Evolutionary conservation across 2,329 filamentous ascomycete species (phyloP).

Genomic region (Endocalyx cinctus): DNA sequence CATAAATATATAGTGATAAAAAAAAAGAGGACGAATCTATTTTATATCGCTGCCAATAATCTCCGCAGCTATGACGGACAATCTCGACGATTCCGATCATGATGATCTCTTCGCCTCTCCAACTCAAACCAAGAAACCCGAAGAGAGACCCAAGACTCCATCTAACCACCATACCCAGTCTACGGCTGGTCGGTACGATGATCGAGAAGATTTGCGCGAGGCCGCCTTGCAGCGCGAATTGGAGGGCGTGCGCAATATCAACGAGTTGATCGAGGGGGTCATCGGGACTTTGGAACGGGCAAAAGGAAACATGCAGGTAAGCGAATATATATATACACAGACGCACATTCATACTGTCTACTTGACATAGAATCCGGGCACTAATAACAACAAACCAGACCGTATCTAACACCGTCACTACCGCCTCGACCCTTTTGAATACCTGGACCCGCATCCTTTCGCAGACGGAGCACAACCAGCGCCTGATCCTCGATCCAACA

Average conservation of each 20-base stretch:
- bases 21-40: too few species aligned
- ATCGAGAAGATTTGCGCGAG: constrained; percentile 63
- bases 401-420: constrained; percentile 78
- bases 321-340: constrained; percentile 15
- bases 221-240: constrained; percentile 73
- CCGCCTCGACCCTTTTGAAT: constrained; percentile 83
- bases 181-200: constrained; percentile 30
- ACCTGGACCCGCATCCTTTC: constrained; percentile 95
- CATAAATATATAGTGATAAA: too few species aligned
- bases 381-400: constrained; percentile 45
- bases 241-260: constrained; percentile 78
- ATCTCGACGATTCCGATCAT: constrained; percentile 44
- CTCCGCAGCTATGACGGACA: too few species aligned
- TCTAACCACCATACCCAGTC: constrained; percentile 41
- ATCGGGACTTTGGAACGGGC: constrained; percentile 67
- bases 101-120: constrained; percentile 43
- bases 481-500: constrained; percentile 77
- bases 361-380: not conserved
- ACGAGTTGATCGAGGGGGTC: constrained; percentile 78
- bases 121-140: constrained; percentile 34
- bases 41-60: too few species aligned
- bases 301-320: constrained; percentile 72
- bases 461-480: constrained; percentile 96
- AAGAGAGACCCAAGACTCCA: constrained; percentile 43
- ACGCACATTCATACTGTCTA: not conserved